Base-by-base conservation (phyloP, 2,329 filamentous ascomycete genomes). In the Phialocephala subalpina region DNA sequence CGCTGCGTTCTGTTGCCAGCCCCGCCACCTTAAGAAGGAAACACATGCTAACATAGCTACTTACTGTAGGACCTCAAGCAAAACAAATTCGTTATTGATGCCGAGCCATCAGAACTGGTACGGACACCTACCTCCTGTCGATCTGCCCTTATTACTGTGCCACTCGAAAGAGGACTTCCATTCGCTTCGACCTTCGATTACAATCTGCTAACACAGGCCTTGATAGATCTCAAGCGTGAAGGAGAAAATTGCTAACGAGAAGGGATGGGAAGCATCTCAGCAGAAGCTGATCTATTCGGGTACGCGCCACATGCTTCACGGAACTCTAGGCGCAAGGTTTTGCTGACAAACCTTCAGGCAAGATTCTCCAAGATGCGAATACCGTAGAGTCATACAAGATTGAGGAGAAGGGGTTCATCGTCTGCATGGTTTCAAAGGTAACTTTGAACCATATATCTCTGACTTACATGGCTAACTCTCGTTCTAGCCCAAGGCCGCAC, bases 211-310 rank as follows among this genome's bases (percentile, higher is more conserved):
- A 72, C 57, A 29, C 16, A 52, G 61, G 38, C 8, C 18, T 45
- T 40, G 12, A 55, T 75, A 97, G 94, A 92, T 99, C 79, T 92
- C 91, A 69, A 83, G 91, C 68, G 89, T 99, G 77, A 99, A 99
- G 86, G 89, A 92, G 78, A 97, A 96, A 84, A 97, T 99, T 73
- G 87, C 90, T 36, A 85, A 88, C 70, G 94, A 97, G 80, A 97
- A 97, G 82, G 93, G 94, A 80, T 98, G 95, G 93, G 94, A 97
- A 68, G 88, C 92, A 58, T 89, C 93, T 77, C 86, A 89, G 70
- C 92, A 97, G 82, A 98, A 98, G 86, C 89, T 99, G 77, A 99
- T 99, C 81, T 98, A 98, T 81, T 97, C 96, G 65, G 96, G 94
- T 97, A 86, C 73, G 87, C 74, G 70, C 58, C 33, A 40, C 33